A percentile compares a stretch with the other conserved stretches of the same genome.
Conservation (phyloP, 768 basidiomycete species). For the Pulveroboletus frians region DNA sequence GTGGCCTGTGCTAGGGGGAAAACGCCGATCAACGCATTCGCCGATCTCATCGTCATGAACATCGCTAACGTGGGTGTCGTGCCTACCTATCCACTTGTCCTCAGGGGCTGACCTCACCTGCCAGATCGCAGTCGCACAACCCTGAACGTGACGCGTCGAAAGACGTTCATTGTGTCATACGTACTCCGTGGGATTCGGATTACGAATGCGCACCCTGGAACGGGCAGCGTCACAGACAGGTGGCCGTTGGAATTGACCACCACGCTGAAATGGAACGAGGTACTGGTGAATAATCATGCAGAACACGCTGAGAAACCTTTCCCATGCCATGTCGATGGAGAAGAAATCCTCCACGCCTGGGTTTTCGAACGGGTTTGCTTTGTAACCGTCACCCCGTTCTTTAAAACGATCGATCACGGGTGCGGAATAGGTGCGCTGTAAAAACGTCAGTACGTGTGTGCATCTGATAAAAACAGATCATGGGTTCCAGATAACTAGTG, state of each 20-base stretch:
- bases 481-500: no score
- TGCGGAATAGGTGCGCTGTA: no score
- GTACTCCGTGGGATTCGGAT: background rate
- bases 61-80: constrained; percentile 69
- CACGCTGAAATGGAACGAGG: no score
- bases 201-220: constrained; percentile 3
- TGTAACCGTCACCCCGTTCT: no score
- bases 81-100: constrained; percentile 3
- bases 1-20: constrained; percentile 44
- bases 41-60: constrained; percentile 52
- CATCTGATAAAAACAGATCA: no score
- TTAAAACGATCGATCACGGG: no score
- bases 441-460: no score
- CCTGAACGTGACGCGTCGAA: constrained; percentile 70
- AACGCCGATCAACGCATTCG: constrained; percentile 68
- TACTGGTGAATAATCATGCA: no score
- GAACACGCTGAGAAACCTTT: no score
- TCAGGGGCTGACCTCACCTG: constrained; percentile 73
- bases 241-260: constrained; percentile 59
- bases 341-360: no score
- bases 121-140: constrained; percentile 68
- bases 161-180: constrained; percentile 66
- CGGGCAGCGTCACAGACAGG: constrained; percentile 73
- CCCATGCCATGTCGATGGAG: no score
- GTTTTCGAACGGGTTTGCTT: no score